Evolutionary conservation across 1,139 yeast genomes (phyloP), one percentile per base, ranked within the genome.

Genomic region (Yamadazyma siamensis): DNA sequence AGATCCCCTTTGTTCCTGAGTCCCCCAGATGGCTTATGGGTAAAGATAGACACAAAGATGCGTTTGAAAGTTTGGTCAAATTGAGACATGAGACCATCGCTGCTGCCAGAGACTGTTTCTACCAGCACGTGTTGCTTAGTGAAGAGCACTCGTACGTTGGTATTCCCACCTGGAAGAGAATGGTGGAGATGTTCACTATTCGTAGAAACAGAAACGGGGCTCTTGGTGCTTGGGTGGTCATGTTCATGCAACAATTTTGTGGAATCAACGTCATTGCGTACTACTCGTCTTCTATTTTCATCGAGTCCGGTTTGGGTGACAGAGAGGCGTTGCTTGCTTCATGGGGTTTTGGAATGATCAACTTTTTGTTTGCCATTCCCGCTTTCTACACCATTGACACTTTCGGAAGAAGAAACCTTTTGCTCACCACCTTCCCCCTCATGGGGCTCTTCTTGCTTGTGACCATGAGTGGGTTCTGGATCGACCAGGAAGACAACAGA

Each of bases 231-330:
- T 82, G 83, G 74, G 70, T 85, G 40, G 85, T 80, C 40, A 86
- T 87, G 79, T 82, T 85, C 52, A 82, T 83, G 87, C 95, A 87
- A 63, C 95, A 87, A 55, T 83, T 87, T 64, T 86, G 95, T 60
- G 95, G 95, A 49, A 80, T 87, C 52, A 87, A 86, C 49, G 94
- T 85, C 32, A 85, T 87, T 59, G 94, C 95, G 13, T 81, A 82
- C 57, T 83, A 81, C 54, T 78, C 87, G 0, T 77, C 88, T 1
- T 69, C 83, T 9, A 85, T 86, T 40, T 86, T 86, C 57, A 59
- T 71, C 26, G 70, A 79, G 31, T 77, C 89, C 15, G 80, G 82
- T 22, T 81, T 81, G 54, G 58, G 75, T 18, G 75, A 70, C 36
- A 65, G 75, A 32, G 65, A 72, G 37, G 79, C 95, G 0, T 59